Evolutionary conservation across 495 filamentous ascomycete genomes (phyloP), one percentile per base, ranked within the genome.

Genomic region (Lindgomyces ingoldianus): DNA sequence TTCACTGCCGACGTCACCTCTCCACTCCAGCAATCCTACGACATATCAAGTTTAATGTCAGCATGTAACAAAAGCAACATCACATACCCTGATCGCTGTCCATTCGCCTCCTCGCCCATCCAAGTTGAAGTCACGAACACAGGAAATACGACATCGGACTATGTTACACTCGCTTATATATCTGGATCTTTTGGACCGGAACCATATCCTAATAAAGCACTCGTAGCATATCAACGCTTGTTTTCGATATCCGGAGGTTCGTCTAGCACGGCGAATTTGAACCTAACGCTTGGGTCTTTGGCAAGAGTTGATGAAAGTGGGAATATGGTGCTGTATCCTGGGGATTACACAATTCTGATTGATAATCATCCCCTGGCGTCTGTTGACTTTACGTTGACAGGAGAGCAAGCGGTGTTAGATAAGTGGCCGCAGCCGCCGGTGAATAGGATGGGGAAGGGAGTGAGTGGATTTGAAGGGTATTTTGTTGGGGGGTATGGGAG

Each of bases 271-370:
- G 76, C 80, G 18, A 68, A 52, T 6, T 66, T 91, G 46, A 75
- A 77, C 1, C 68, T 88, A 52, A 85, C 79, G 16, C 68, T 89
- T 26, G 87, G 83, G 16, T 80, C 77, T 41, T 64, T 91, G 19
- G 83, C 85, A 1, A 75, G 88, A 3, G 78, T 80, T 0, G 83
- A 89, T 64, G 79, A 78, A 29, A 67, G 62, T 3, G 88, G 88
- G 1, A 83, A 88, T 68, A 78, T 77, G 22, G 75, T 87, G 21
- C 57, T 91, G 36, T 90, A 87, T 68, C 87, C 88, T 0, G 88
- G 88, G 1, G 77, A 73, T 0, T 90, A 91, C 70, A 79, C 76
- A 19, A 25, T 91, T 61, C 72, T 80, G 26, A 62, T 91, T 51
- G 87, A 91, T 47, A 73, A 60, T 25, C 55, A 65, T 71, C 76